phyloP scores from a whole-genome alignment of 78 protist genomes.

The Dictyostelium intermedium region DNA sequence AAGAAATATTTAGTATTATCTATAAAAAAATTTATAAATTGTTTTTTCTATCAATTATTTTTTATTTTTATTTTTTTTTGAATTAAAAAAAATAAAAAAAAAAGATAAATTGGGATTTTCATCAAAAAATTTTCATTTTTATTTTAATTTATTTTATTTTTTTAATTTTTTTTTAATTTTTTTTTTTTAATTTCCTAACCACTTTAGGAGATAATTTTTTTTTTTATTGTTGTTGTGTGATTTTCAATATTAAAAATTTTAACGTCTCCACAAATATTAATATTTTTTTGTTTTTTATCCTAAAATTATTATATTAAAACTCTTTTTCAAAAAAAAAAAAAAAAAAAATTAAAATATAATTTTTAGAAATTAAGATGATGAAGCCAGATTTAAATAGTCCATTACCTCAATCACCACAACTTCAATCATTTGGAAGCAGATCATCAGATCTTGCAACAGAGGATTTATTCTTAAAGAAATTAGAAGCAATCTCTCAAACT shows the following conservation, averaged over 20 bases:
- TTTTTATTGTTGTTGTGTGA: background rate
- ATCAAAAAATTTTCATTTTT: background rate
- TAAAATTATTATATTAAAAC: too few species aligned
- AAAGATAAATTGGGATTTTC: background rate
- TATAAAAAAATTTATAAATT: too few species aligned
- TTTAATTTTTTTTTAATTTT: background rate
- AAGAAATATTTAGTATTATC: background rate
- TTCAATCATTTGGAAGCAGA: conserved; percentile 66
- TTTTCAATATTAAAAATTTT: too few species aligned
- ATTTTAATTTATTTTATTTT: background rate
- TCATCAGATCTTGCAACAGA: conserved; percentile 62
- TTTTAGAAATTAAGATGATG: conserved; percentile 28
- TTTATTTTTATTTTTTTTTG: background rate
- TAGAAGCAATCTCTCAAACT: conserved; percentile 32
- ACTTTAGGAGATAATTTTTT: background rate
- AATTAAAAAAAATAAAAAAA: background rate
- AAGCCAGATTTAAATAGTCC: conserved; percentile 56
- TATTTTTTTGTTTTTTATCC: too few species aligned
- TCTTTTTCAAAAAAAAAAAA: background rate
- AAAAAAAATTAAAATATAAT: background rate
- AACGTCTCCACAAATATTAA: too few species aligned
- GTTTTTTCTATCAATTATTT: background rate
- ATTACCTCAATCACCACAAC: conserved; percentile 77
- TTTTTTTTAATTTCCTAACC: background rate
- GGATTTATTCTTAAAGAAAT: conserved; percentile 24